Base-by-base conservation (phyloP, 352 stramenopile species). In the Phytophthora hibernalis region DNA sequence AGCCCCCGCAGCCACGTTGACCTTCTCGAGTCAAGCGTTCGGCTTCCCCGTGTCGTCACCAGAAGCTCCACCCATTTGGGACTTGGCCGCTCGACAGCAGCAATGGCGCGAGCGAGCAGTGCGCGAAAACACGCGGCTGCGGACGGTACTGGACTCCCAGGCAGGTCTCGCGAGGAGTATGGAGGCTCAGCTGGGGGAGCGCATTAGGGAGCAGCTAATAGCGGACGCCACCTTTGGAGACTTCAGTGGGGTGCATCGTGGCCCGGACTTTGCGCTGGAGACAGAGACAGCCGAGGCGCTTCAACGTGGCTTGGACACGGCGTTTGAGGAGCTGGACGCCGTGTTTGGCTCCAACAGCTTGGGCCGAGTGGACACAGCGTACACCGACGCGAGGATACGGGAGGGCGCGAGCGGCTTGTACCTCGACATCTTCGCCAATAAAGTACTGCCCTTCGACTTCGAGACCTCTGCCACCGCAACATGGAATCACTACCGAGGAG, bases 401-500 rank as follows among this genome's bases (percentile, higher is more conserved):
- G 64, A 79, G 18, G 68, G 61, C 7, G 49, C 49, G 3, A 61
- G 57, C 33, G 69, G 72, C 35, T 70, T 81, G 61, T 74, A 79
- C 30, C 45, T 84, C 5, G 76, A 84, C 31, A 70, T 84, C 3
- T 79, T 70, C 21, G 76, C 70, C 8, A 73, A 61, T 40, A 84
- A 70, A 28, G 11, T 82, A 26, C 30, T 84, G 21, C 76, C 76
- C 15, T 82, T 84, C 42, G 63, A 77, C 47, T 70, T 80, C 10
- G 48, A 71, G 22, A 70, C 70, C 15, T 76, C 67, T 8, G 60
- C 66, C 20, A 62, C 61, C 28, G 73, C 73, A 2, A 60, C 74
- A 37, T 84, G 76, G 76, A 68, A 82, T 37, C 72, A 84, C 43
- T 84, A 80, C 50, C 58, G 54, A 44, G 65, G 54, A 22, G 62